These are phyloP conservation scores for Ganoderma lucidum DNA, from an alignment of 1,284 basidiomycete species.

Conservation along the genomic window DNA sequence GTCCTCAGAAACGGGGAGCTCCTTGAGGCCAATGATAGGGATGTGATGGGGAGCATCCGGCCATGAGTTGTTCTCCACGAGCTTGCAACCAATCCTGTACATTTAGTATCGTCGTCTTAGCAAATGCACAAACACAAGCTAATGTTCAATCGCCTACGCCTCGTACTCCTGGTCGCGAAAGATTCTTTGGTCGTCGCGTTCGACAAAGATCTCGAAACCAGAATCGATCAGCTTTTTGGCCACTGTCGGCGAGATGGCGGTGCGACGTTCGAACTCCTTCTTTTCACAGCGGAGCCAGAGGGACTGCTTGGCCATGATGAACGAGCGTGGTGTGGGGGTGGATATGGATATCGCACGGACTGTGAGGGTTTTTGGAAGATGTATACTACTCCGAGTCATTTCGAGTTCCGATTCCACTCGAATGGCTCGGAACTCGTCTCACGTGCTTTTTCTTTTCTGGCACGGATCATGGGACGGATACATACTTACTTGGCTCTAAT, in stretches of 20 bases:
- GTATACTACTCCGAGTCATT: conserved; percentile 20
- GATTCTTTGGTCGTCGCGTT: conserved; percentile 94
- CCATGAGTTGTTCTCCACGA: conserved; percentile 94
- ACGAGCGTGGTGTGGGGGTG: conserved; percentile 23
- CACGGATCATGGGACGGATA: too few relatives aligned
- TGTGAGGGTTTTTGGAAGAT: conserved; percentile 13
- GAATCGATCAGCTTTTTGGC: conserved; percentile 91
- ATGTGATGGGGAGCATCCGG: conserved; percentile 76
- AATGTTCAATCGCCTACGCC: conserved; percentile 63
- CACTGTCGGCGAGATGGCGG: conserved; percentile 94
- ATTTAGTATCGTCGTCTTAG: conserved; percentile 9
- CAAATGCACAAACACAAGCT: conserved; percentile 13
- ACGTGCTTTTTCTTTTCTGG: too few relatives aligned
- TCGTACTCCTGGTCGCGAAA: conserved; percentile 96
- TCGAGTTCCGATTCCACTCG: conserved; percentile 17
- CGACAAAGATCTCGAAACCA: conserved; percentile 93
- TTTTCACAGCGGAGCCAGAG: conserved; percentile 96
- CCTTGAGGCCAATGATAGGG: conserved; percentile 97
- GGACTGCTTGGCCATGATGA: conserved; percentile 45
- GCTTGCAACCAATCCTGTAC: conserved; percentile 85
- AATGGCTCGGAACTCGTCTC: too few relatives aligned
- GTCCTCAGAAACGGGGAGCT: conserved; percentile 84
- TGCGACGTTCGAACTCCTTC: conserved; percentile 93
- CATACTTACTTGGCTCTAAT: too few relatives aligned
- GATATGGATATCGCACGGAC: neutral